A percentile compares a stretch with the other conserved stretches of the same genome.
Conservation (phyloP, 1,139 yeast genomes). For the Nadsonia commutata region DNA sequence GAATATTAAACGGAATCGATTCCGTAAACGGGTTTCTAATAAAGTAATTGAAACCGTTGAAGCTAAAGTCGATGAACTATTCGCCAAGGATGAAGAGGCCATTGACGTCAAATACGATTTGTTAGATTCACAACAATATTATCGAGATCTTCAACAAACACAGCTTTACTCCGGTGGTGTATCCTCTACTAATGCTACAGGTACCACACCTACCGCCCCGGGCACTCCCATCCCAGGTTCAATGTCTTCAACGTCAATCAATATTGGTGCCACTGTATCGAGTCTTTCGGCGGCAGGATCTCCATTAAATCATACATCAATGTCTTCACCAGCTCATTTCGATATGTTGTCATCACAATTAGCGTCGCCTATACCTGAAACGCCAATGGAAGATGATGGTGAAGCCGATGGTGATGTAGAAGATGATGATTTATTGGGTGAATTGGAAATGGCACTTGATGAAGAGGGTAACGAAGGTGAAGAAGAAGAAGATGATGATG, state of each 20-base stretch:
- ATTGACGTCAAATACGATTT: constrained; percentile 70
- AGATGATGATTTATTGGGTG: constrained; percentile 15
- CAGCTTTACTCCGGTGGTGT: constrained; percentile 4
- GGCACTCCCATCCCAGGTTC: too few relatives aligned
- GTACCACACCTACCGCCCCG: too few relatives aligned
- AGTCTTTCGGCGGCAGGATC: too few relatives aligned
- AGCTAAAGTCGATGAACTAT: constrained; percentile 58
- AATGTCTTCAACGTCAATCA: too few relatives aligned
- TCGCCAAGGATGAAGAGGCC: constrained; percentile 68
- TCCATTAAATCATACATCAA: too few relatives aligned
- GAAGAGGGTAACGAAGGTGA: constrained; percentile 19
- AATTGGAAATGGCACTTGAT: constrained; percentile 17
- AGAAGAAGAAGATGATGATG: constrained; percentile 25
- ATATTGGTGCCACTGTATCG: too few relatives aligned
- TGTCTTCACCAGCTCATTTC: constrained; percentile 15
- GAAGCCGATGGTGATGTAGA: constrained; percentile 19
- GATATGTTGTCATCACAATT: constrained; percentile 17
- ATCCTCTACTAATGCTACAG: constrained; percentile 2
- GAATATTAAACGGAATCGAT: constrained; percentile 39
- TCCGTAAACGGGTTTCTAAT: constrained; percentile 35
- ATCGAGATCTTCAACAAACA: constrained; percentile 1
- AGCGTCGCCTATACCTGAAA: constrained; percentile 8
- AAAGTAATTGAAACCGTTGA: constrained; percentile 52
- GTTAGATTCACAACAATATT: constrained; percentile 34
- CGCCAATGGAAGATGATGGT: constrained; percentile 14